Evolutionary conservation across 306 rosid species (phyloP), one percentile per base, ranked within the genome.

Genomic region (Echinosophora koreensis): DNA sequence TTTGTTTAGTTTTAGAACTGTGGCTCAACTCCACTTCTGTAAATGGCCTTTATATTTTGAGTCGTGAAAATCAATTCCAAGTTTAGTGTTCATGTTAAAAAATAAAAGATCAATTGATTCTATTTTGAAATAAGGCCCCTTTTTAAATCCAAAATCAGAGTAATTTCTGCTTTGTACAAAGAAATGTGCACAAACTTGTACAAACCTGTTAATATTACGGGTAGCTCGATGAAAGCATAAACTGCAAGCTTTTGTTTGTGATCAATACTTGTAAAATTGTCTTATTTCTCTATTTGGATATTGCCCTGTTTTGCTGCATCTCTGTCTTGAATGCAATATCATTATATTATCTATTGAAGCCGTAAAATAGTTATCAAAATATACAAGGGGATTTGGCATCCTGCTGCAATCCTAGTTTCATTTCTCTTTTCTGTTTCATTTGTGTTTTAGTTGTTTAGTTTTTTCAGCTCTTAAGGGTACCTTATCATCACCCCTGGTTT

Each of bases 341-440:
- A 35, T 61, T 18, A 5, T 66, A 58, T 66, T 76, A 50, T 8
- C 15, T 61, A 42, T 32, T 61, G 62, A 80, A 59, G 28, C n/a
- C n/a, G 41, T 61, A 34, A 42, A 27, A 11, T 6, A 15, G 47
- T 42, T 62, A 50, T 13, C 52, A 34, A 27, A 80, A 27, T 73
- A 37, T 73, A 62, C 47, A 39, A 15, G 49, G 58, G 69, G 72
- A 30, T 66, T 81, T 51, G 44, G 41, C 61, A 61, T 60, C 52
- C 35, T 18, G 27, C 66, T 68, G 61, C 60, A 28, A 60, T 30
- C 38, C 16, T 50, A 39, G 71, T 51, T 75, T 81, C 49, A 51
- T 52, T 38, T 30, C 30, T 44, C 32, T 16, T 54, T 55, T 42
- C 14, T 66, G 9, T 73, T 74, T 15, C 58, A 34, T 9, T 68